These are phyloP conservation scores for Vitis rupestris DNA, from an alignment of 164 flowering plant species.

Conservation along the genomic window DNA sequence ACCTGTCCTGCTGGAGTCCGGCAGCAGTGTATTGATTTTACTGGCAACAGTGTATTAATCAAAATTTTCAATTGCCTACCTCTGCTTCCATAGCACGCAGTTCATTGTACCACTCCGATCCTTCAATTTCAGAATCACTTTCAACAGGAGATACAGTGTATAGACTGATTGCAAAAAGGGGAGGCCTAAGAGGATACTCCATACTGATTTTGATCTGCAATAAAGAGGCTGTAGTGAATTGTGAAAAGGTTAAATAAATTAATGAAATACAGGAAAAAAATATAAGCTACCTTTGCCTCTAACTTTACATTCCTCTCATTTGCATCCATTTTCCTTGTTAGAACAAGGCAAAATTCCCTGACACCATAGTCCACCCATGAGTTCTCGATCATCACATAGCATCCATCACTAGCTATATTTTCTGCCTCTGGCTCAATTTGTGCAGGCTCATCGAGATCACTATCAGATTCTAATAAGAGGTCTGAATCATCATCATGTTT, in stretches of 20 bases:
- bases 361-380: slow-evolving; percentile 64
- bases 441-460: slow-evolving; percentile 66
- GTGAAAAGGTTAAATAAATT: slow-evolving; percentile 4
- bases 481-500: slow-evolving; percentile 68
- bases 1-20: too few species aligned
- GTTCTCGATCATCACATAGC: slow-evolving; percentile 24
- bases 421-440: slow-evolving; percentile 41
- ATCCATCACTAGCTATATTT: slow-evolving; percentile 19
- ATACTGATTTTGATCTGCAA: slow-evolving; percentile 76
- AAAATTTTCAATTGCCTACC: slow-evolving; percentile 37
- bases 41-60: too few species aligned
- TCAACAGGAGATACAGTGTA: slow-evolving; percentile 27
- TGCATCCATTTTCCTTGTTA: slow-evolving; percentile 37
- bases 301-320: slow-evolving; percentile 42
- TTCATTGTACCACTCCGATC: slow-evolving; percentile 64
- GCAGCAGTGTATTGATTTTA: too few species aligned
- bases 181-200: slow-evolving; percentile 97
- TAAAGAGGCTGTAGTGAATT: slow-evolving; percentile 9
- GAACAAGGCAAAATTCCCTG: slow-evolving; percentile 60
- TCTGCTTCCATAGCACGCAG: slow-evolving; percentile 93
- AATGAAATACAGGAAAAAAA: slow-evolving; percentile 7
- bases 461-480: slow-evolving; percentile 61
- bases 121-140: slow-evolving; percentile 23
- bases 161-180: slow-evolving; percentile 58
- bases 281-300: slow-evolving; percentile 67